Evolutionary conservation across 192 early-diverging fungal genomes (phyloP).

Genomic region (Backusella morwellensis): DNA sequence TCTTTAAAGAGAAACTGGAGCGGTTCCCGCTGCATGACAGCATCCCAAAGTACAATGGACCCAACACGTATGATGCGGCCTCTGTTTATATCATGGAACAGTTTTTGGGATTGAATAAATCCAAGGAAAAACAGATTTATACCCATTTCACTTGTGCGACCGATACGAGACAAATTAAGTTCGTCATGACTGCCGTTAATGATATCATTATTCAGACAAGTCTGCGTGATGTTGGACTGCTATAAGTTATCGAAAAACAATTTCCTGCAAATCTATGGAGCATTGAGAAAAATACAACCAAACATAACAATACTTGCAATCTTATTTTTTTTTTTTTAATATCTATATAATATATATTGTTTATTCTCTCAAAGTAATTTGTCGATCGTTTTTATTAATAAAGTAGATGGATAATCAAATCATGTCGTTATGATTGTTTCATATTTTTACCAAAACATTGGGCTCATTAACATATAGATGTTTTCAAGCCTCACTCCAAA

Average conservation of each 20-base stretch:
- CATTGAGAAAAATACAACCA: background rate
- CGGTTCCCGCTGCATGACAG: constrained; percentile 78
- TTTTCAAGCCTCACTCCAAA: background rate
- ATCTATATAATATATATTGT: too few species aligned
- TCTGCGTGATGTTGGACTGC: constrained; percentile 68
- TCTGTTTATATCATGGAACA: constrained; percentile 75
- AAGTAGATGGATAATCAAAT: too few species aligned
- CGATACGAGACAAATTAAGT: constrained; percentile 78
- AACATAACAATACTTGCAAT: background rate
- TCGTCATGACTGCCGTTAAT: constrained; percentile 83
- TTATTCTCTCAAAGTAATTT: background rate
- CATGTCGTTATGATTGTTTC: background rate
- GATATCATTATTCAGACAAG: constrained; percentile 85
- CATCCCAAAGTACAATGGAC: constrained; percentile 83
- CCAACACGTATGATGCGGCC: constrained; percentile 66
- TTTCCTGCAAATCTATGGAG: background rate
- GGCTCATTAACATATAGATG: background rate
- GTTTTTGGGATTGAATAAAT: constrained; percentile 71
- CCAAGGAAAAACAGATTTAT: constrained; percentile 75
- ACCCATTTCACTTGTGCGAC: constrained; percentile 83
- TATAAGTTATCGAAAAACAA: constrained; percentile 38
- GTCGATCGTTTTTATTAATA: background rate
- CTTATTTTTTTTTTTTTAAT: background rate
- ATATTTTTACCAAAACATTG: background rate
- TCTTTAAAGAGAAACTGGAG: constrained; percentile 88